Conservation (phyloP, 768 basidiomycete genomes). For the Collybia nuda region DNA sequence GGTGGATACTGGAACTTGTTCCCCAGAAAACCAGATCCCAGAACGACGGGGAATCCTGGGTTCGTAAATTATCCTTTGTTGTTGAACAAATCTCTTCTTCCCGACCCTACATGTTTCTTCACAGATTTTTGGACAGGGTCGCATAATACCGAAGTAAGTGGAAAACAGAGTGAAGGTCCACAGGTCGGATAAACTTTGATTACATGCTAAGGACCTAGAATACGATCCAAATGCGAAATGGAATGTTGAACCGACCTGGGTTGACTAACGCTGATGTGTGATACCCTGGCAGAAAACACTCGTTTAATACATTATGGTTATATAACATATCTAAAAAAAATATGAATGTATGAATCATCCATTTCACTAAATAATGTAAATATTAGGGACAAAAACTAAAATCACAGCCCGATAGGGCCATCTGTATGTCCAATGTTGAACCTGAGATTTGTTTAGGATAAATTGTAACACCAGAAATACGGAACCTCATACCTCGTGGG, state of each 20-base stretch:
- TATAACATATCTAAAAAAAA: too few relatives aligned
- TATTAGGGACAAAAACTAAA: too few relatives aligned
- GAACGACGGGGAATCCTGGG: constrained; percentile 39
- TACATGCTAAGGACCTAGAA: constrained; percentile 32
- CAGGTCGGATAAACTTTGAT: constrained; percentile 43
- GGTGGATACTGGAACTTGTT: constrained; percentile 69
- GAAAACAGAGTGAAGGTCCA: constrained; percentile 39
- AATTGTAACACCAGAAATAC: too few relatives aligned
- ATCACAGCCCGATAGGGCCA: too few relatives aligned
- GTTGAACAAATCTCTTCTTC: neutral
- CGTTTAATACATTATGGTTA: too few relatives aligned
- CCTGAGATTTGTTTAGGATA: too few relatives aligned
- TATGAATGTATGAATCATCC: too few relatives aligned
- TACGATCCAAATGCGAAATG: constrained; percentile 43
- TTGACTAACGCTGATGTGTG: constrained; percentile 29
- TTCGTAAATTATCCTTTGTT: constrained; percentile 34
- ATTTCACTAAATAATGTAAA: too few relatives aligned
- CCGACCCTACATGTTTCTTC: neutral
- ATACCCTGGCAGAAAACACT: too few relatives aligned
- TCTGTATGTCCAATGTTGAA: too few relatives aligned
- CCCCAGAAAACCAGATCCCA: constrained; percentile 41
- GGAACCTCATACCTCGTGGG: too few relatives aligned
- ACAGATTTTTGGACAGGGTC: constrained; percentile 42
- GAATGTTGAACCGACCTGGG: constrained; percentile 35
- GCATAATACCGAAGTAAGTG: constrained; percentile 39